Conservation (phyloP, 2,329 filamentous ascomycete genomes). For the Aulographum hederae region DNA sequence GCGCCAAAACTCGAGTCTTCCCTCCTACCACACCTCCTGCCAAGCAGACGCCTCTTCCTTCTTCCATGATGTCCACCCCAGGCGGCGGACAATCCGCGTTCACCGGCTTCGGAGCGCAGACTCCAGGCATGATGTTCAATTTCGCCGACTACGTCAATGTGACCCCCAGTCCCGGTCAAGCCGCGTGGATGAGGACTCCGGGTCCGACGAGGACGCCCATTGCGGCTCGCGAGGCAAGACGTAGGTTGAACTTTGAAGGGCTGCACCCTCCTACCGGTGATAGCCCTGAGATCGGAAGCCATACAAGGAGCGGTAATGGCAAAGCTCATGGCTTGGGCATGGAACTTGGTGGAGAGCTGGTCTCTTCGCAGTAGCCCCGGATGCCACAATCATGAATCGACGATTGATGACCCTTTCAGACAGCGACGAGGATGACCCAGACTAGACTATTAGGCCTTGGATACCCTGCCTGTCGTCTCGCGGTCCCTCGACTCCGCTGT, state of each 20-base stretch:
- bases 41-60: conserved; percentile 45
- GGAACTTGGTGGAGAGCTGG: conserved; percentile 47
- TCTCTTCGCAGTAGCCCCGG: conserved; percentile 21
- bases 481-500: too few relatives aligned
- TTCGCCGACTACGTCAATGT: conserved; percentile 97
- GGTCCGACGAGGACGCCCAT: conserved; percentile 48
- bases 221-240: conserved; percentile 46
- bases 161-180: conserved; percentile 86
- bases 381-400: too few relatives aligned
- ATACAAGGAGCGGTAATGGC: conserved; percentile 15
- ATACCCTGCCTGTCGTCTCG: too few relatives aligned
- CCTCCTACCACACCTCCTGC: conserved; percentile 36
- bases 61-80: conserved; percentile 79
- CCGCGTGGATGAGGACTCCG: conserved; percentile 54
- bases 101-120: conserved; percentile 45
- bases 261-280: conserved; percentile 37
- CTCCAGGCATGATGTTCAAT: conserved; percentile 74
- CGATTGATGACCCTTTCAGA: too few relatives aligned
- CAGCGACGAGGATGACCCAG: too few relatives aligned
- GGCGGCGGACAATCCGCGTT: conserved; percentile 40
- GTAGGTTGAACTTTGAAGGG: conserved; percentile 61
- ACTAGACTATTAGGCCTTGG: too few relatives aligned
- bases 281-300: too few relatives aligned
- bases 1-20: conserved; percentile 37
- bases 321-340: conserved; percentile 39